A percentile compares a stretch with the other conserved stretches of the same genome.
These are phyloP conservation scores for Kwoniella newhampshirensis DNA, from an alignment of 768 basidiomycete genomes.

Conservation along the genomic window DNA sequence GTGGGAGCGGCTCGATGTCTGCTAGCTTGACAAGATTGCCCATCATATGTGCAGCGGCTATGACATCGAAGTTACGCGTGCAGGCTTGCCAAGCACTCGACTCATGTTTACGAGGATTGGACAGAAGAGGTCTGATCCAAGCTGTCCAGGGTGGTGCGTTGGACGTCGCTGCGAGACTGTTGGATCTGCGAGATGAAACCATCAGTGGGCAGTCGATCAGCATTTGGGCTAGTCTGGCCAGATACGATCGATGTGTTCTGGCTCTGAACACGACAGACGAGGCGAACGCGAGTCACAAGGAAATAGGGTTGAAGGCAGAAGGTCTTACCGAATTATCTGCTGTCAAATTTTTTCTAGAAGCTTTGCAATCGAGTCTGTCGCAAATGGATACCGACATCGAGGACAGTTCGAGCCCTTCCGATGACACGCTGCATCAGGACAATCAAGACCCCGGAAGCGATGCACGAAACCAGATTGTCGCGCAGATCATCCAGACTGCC, in stretches of 20 bases:
- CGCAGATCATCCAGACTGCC: slow-evolving; percentile 23
- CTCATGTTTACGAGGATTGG: slow-evolving; percentile 25
- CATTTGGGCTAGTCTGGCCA: slow-evolving; percentile 42
- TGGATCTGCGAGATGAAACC: slow-evolving; percentile 14
- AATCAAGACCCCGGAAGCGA: not conserved
- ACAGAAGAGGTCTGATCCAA: slow-evolving; percentile 18
- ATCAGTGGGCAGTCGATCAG: slow-evolving; percentile 28
- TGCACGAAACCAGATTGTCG: not conserved
- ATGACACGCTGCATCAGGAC: not conserved
- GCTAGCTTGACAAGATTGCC: slow-evolving; percentile 30
- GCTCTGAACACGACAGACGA: slow-evolving; percentile 18
- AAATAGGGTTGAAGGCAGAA: slow-evolving; percentile 8
- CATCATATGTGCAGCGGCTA: slow-evolving; percentile 41
- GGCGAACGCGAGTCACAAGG: not conserved
- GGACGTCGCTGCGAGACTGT: slow-evolving; percentile 34
- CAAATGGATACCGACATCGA: not conserved
- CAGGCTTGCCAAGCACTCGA: slow-evolving; percentile 36
- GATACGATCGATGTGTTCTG: slow-evolving; percentile 26
- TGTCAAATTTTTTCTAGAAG: slow-evolving; percentile 32
- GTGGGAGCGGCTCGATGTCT: too few species aligned
- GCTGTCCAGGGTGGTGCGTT: slow-evolving; percentile 40
- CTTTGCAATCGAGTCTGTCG: slow-evolving; percentile 13
- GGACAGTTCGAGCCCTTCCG: too few species aligned
- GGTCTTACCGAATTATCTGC: slow-evolving; percentile 13
- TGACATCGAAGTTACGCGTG: slow-evolving; percentile 13